Conservation (phyloP, 2,329 filamentous ascomycete species). For the Exophiala viscosa region DNA sequence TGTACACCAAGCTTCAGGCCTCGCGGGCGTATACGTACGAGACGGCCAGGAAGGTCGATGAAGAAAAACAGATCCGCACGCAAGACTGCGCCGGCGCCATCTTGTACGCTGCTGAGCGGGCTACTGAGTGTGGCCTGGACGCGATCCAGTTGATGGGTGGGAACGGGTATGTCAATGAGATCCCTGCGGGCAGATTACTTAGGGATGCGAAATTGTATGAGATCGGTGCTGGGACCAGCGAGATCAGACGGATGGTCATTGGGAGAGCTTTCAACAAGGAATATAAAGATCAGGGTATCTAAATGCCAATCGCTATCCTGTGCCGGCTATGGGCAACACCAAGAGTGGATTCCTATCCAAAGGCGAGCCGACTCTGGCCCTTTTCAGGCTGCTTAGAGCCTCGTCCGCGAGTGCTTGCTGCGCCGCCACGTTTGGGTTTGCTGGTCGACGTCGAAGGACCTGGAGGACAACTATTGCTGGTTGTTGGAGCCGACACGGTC, state of each 20-base stretch:
- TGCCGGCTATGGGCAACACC: background rate
- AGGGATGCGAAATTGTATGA: slow-evolving; percentile 82
- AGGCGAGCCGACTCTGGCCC: slow-evolving; percentile 28
- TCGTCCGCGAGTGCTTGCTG: slow-evolving; percentile 13
- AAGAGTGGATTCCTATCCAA: slow-evolving; percentile 20
- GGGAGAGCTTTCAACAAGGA: slow-evolving; percentile 88
- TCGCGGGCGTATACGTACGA: slow-evolving; percentile 82
- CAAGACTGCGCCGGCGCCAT: slow-evolving; percentile 95
- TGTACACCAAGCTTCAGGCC: slow-evolving; percentile 91
- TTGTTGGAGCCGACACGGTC: slow-evolving; percentile 24
- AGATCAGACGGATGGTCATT: slow-evolving; percentile 91
- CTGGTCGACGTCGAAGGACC: background rate
- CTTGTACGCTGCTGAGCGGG: slow-evolving; percentile 84
- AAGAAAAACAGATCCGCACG: slow-evolving; percentile 67
- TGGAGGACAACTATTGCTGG: slow-evolving; percentile 22
- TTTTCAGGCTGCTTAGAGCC: slow-evolving; percentile 20
- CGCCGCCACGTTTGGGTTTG: slow-evolving; percentile 23
- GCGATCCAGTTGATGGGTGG: slow-evolving; percentile 90
- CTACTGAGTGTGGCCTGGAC: slow-evolving; percentile 81
- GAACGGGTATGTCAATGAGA: slow-evolving; percentile 95
- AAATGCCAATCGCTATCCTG: background rate
- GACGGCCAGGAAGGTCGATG: slow-evolving; percentile 76
- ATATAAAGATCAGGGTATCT: slow-evolving; percentile 48
- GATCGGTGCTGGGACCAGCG: slow-evolving; percentile 93
- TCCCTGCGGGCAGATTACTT: slow-evolving; percentile 80